Base-by-base conservation (phyloP, 2,329 filamentous ascomycete genomes). In the Cladosporium cucumerinum region DNA sequence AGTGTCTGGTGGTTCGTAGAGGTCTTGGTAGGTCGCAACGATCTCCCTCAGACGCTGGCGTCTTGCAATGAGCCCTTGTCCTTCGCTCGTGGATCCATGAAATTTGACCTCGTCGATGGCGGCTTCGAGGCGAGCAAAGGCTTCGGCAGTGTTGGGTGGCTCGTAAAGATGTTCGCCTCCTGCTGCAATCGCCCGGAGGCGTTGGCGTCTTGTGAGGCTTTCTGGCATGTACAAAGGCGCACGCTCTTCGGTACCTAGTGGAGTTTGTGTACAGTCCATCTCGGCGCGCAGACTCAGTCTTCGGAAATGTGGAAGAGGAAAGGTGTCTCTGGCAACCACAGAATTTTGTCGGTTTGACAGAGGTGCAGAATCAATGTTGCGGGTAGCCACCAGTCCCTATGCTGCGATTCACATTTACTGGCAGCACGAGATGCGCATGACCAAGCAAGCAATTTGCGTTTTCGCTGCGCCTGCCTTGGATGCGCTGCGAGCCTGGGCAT, bases 121-220 rank as follows among this genome's bases (percentile, higher is more conserved):
- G 28, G 58, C 58, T 51, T 49, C 46, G 39, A 61, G 26, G n/a
- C 46, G 43, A 7, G 28, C 18, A 7, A 61, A 61, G 2, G 58
- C 58, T 32, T 51, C 28, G 18, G 21, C 58, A 11, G 26, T 61
- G 8, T 61, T 61, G n/a, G 58, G 58, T 12, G 58, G 58, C 14
- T 61, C 58, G 43, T 34, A 34, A 6, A 61, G 58, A 8, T 61
- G 14, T 5, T 49, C n/a, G 34, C 23, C 26, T n/a, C 34, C 39
- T 16, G 23, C 32, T 28, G 26, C 34, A 14, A 39, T 28, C 23
- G 55, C 55, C 3, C 21, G 55, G 7, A 43, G 32, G 26, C 48
- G 48, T 28, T 51, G 48, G 25, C 48, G 48, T 18, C n/a, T 25
- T 51, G 23, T 18, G 48, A 51, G 12, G 1, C 23, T 51, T 28